Conservation (phyloP, 2,329 filamentous ascomycete species). For the Epichloe sp. region DNA sequence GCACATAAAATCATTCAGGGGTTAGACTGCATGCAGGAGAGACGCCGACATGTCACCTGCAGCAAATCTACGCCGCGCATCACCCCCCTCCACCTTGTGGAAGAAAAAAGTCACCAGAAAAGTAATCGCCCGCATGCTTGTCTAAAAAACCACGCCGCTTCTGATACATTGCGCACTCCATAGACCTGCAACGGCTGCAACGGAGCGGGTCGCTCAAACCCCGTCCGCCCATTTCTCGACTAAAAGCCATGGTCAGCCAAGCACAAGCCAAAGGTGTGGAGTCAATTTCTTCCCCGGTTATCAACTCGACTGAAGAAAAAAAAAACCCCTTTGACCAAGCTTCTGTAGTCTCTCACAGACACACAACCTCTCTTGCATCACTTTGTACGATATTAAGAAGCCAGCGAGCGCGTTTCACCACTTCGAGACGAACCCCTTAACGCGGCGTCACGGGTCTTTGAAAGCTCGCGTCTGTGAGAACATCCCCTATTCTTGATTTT, state of each 20-base stretch:
- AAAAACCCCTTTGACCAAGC: not conserved
- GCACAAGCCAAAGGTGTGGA: not conserved
- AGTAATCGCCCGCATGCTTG: no score
- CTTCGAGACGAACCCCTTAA: not conserved
- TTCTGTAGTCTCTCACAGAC: not conserved
- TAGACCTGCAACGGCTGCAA: not conserved
- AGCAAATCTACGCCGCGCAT: not conserved
- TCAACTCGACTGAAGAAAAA: not conserved
- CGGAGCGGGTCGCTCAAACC: not conserved
- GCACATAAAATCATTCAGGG: no score
- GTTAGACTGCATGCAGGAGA: not conserved
- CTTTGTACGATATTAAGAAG: not conserved
- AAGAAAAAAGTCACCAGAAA: no score
- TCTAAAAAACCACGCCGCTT: not conserved
- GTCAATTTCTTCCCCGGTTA: no score
- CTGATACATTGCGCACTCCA: no score
- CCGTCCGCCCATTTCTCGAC: not conserved
- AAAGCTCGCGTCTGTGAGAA: not conserved
- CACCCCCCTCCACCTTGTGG: no score
- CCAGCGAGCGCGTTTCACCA: not conserved
- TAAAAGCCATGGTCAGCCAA: not conserved
- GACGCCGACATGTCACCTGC: not conserved
- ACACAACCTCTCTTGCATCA: not conserved
- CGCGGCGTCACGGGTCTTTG: not conserved
- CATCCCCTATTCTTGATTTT: not conserved